phyloP scores from a whole-genome alignment of 495 filamentous ascomycete species.

The Bacidia rubella region DNA sequence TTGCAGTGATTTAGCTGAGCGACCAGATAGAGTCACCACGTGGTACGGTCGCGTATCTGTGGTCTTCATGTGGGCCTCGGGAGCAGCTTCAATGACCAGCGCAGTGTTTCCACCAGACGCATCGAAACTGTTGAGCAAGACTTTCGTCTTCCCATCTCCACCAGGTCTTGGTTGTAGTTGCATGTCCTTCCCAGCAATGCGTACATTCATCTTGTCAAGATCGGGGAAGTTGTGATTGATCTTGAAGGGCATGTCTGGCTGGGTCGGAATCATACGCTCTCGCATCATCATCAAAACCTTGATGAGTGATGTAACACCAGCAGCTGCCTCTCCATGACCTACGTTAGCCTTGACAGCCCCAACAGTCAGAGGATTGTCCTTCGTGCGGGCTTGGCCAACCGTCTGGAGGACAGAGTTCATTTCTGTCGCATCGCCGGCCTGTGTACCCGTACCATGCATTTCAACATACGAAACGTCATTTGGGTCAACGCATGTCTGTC shows the following conservation, averaged over 20 bases:
- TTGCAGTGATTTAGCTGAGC: conserved; percentile 21
- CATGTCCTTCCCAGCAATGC: conserved; percentile 20
- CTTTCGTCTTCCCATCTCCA: conserved; percentile 11
- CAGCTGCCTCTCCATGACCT: conserved; percentile 28
- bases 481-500: conserved; percentile 31
- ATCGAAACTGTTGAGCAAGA: conserved; percentile 28
- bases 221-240: conserved; percentile 26
- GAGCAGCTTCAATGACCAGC: conserved; percentile 24
- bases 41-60: conserved; percentile 13
- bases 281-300: conserved; percentile 27
- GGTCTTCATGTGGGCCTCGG: not conserved
- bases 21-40: conserved; percentile 22
- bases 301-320: conserved; percentile 24
- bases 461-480: conserved; percentile 39
- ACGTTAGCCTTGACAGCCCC: conserved; percentile 56
- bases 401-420: conserved; percentile 21
- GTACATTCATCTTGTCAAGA: conserved; percentile 19
- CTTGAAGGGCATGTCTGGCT: conserved; percentile 31
- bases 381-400: conserved; percentile 16
- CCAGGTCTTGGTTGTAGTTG: conserved; percentile 9
- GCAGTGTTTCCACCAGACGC: conserved; percentile 28
- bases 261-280: conserved; percentile 22
- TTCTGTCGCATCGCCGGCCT: conserved; percentile 29
- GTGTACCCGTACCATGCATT: conserved; percentile 34
- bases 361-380: conserved; percentile 52